These are phyloP conservation scores for Cyberlindnera xishuangbannaensis DNA, from an alignment of 805 yeast genomes.

Conservation along the genomic window DNA sequence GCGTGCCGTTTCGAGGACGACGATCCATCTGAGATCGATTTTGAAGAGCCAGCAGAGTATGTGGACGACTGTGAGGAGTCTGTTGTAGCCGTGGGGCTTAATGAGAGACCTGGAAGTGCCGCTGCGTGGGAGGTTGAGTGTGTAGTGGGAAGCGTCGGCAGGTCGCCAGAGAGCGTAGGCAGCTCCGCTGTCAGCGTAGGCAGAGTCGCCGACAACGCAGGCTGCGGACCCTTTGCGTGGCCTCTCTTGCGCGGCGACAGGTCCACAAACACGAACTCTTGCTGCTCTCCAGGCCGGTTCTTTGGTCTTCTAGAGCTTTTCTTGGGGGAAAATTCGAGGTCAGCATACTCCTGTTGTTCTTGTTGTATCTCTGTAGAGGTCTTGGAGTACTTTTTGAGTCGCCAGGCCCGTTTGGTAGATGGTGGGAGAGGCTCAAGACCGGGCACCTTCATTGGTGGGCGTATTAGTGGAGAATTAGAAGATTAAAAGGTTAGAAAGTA, in stretches of 20 bases:
- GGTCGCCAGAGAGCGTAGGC: too few relatives aligned
- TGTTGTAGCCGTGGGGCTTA: neutral
- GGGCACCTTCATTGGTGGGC: slow-evolving; percentile 6
- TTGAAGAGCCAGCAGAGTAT: neutral
- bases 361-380: slow-evolving; percentile 21
- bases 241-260: slow-evolving; percentile 25
- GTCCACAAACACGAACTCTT: slow-evolving; percentile 27
- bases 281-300: slow-evolving; percentile 22
- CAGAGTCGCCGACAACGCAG: too few relatives aligned
- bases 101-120: too few relatives aligned
- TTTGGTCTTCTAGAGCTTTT: slow-evolving; percentile 23
- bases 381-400: slow-evolving; percentile 22
- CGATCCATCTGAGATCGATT: neutral
- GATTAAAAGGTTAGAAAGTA: too few relatives aligned
- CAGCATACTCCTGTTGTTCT: slow-evolving; percentile 21
- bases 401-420: slow-evolving; percentile 24
- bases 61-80: neutral
- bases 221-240: too few relatives aligned
- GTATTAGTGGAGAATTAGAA: too few relatives aligned
- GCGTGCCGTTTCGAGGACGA: slow-evolving; percentile 2
- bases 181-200: too few relatives aligned
- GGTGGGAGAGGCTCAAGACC: slow-evolving; percentile 6
- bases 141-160: too few relatives aligned
- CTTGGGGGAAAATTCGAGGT: slow-evolving; percentile 23
- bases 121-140: too few relatives aligned